These are phyloP conservation scores for Fonsecaea pedrosoi DNA, from an alignment of 2,329 filamentous ascomycete species.

Conservation along the genomic window DNA sequence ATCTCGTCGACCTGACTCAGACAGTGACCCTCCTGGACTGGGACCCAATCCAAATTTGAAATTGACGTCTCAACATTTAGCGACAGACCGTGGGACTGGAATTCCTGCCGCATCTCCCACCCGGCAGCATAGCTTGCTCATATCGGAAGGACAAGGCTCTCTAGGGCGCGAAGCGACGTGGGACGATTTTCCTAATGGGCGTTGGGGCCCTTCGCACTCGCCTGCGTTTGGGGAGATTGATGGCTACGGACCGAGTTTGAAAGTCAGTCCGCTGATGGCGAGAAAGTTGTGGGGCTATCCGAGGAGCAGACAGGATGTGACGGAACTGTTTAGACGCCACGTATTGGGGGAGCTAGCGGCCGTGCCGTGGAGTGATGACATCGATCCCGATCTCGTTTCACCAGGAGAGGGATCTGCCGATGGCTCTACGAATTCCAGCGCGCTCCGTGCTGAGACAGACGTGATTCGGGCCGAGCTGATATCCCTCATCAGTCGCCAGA, in stretches of 20 bases:
- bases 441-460: conserved; percentile 78
- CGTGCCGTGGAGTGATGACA: conserved; percentile 93
- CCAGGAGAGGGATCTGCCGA: conserved; percentile 8
- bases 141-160: conserved; percentile 89
- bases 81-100: conserved; percentile 76
- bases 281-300: conserved; percentile 86
- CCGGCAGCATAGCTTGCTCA: conserved; percentile 84
- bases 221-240: conserved; percentile 96
- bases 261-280: conserved; percentile 85
- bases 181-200: conserved; percentile 97
- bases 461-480: conserved; percentile 79
- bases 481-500: conserved; percentile 73
- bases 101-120: conserved; percentile 75
- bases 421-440: conserved; percentile 36
- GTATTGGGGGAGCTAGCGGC: conserved; percentile 78
- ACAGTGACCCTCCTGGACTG: not conserved
- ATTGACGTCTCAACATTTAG: conserved; percentile 71
- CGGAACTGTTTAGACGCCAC: conserved; percentile 78
- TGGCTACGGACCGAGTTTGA: conserved; percentile 95
- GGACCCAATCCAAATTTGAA: conserved; percentile 16
- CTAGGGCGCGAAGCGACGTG: conserved; percentile 94
- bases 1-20: conserved; percentile 38
- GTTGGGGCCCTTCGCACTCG: conserved; percentile 91
- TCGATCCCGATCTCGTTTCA: conserved; percentile 46
- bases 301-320: conserved; percentile 73